Percentiles rank a stretch among this genome's conserved stretches.
Conservation (phyloP, 495 filamentous ascomycete genomes). For the Chaetomium tenue region DNA sequence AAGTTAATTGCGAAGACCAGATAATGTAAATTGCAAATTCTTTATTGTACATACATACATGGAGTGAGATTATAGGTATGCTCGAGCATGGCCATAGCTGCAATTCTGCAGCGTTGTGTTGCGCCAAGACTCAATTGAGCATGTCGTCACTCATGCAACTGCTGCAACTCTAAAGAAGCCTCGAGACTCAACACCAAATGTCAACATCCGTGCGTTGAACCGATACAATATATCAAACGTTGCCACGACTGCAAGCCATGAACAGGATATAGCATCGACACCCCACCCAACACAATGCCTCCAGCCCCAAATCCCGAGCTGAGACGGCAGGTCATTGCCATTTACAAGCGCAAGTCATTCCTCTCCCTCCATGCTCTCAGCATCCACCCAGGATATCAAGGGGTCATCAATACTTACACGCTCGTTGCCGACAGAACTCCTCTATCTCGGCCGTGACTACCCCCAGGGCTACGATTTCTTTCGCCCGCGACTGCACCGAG, state of each 20-base stretch:
- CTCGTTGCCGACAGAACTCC: slow-evolving; percentile 58
- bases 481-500: slow-evolving; percentile 72
- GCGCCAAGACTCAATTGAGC: too few species aligned
- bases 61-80: too few species aligned
- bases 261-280: background rate
- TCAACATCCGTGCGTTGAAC: background rate
- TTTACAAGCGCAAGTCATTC: slow-evolving; percentile 79
- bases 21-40: too few species aligned
- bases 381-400: background rate
- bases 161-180: too few species aligned
- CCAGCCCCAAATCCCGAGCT: slow-evolving; percentile 53
- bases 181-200: background rate
- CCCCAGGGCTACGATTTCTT: slow-evolving; percentile 86
- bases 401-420: background rate
- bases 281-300: background rate
- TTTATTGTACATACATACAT: too few species aligned
- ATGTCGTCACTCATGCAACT: too few species aligned
- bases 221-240: background rate
- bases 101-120: too few species aligned
- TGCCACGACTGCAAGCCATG: background rate
- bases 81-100: too few species aligned
- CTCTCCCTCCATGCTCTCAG: background rate
- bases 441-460: slow-evolving; percentile 82
- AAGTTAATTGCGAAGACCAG: too few species aligned
- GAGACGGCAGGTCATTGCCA: slow-evolving; percentile 73